Percentiles rank a stretch among this genome's conserved stretches.
phyloP scores from a whole-genome alignment of 805 yeast species.

The Saturnispora kantuleensis region DNA sequence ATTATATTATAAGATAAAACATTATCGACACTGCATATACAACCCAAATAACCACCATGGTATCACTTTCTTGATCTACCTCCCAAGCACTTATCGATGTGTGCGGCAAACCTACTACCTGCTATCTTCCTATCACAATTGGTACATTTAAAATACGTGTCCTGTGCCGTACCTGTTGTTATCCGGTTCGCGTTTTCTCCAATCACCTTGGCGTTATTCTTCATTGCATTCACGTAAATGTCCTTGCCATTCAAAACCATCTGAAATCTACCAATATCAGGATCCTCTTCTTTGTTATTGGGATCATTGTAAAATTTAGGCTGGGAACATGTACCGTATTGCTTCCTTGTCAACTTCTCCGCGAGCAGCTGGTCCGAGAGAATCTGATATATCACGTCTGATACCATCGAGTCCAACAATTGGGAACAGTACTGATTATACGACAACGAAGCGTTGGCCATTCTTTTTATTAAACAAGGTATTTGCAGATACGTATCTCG shows the following conservation, averaged over 20 bases:
- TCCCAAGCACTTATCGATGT: conserved; percentile 79
- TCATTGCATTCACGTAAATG: conserved; percentile 18
- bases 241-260: conserved; percentile 25
- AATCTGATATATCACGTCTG: conserved; percentile 27
- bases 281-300: conserved; percentile 4
- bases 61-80: conserved; percentile 45
- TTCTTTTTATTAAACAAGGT: not conserved
- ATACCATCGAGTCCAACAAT: conserved; percentile 26
- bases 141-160: conserved; percentile 59
- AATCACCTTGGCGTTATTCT: conserved; percentile 8
- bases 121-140: conserved; percentile 83
- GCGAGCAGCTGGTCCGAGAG: conserved; percentile 22
- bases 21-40: not conserved
- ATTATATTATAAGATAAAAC: no score
- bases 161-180: conserved; percentile 16
- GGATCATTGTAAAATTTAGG: conserved; percentile 20
- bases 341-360: conserved; percentile 24
- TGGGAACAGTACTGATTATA: conserved; percentile 24
- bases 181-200: conserved; percentile 10
- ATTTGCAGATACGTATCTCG: not conserved
- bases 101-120: conserved; percentile 88
- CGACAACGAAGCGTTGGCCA: conserved; percentile 17
- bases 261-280: conserved; percentile 24
- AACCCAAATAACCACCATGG: not conserved
- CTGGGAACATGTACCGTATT: conserved; percentile 22